Evolutionary conservation across 257 asterid species (phyloP).

Genomic region (Ilex asprella): DNA sequence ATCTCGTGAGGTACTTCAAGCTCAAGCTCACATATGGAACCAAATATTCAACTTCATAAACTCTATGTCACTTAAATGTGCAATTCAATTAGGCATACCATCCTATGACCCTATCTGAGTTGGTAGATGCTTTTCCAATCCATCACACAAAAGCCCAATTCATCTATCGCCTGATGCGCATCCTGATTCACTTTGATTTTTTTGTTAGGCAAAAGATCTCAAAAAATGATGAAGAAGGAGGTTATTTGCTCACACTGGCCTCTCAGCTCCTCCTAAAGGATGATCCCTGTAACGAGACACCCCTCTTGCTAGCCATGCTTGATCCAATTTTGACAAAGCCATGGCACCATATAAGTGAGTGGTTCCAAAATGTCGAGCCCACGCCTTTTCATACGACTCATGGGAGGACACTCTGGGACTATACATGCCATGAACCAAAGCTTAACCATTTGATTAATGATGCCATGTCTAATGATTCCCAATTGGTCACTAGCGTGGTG

Average conservation of each 20-base stretch:
- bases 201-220: not conserved
- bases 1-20: too few relatives aligned
- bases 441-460: not conserved
- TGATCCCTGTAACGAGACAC: too few relatives aligned
- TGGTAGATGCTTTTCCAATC: too few relatives aligned
- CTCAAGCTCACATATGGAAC: too few relatives aligned
- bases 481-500: not conserved
- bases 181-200: not conserved
- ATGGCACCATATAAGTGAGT: not conserved
- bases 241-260: not conserved
- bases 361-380: not conserved
- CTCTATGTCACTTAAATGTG: not conserved
- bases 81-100: too few relatives aligned
- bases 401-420: not conserved
- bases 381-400: not conserved
- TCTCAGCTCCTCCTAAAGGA: too few relatives aligned
- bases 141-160: too few relatives aligned
- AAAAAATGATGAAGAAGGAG: too few relatives aligned
- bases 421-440: not conserved
- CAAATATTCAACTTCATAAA: not conserved
- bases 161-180: not conserved
- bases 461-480: not conserved
- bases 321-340: not conserved
- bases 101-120: too few relatives aligned
- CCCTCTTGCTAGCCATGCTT: too few relatives aligned